Conservation (phyloP, 2,329 filamentous ascomycete genomes). For the Hortaea werneckii region DNA sequence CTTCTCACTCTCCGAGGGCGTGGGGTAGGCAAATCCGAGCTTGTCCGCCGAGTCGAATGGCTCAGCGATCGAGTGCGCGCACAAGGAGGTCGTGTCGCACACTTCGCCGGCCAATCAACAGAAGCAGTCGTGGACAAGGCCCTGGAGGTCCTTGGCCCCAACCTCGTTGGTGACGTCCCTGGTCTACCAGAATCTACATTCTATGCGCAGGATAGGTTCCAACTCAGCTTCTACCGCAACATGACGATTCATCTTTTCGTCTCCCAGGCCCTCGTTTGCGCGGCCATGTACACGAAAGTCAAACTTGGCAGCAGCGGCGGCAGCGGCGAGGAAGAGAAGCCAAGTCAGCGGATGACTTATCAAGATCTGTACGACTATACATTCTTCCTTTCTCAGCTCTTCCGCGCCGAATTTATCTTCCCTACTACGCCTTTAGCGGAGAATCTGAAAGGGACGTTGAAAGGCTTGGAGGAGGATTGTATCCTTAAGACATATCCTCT, state of each 20-base stretch:
- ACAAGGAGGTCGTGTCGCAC: slow-evolving; percentile 85
- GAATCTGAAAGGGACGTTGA: slow-evolving; percentile 73
- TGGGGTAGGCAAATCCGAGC: slow-evolving; percentile 77
- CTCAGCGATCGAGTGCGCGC: slow-evolving; percentile 68
- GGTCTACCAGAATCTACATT: slow-evolving; percentile 84
- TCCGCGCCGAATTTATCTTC: slow-evolving; percentile 96
- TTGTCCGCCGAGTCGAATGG: slow-evolving; percentile 84
- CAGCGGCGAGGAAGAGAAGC: slow-evolving; percentile 54
- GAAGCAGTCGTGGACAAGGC: slow-evolving; percentile 78
- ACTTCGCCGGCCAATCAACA: slow-evolving; percentile 75
- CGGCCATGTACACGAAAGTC: slow-evolving; percentile 79
- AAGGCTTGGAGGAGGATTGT: slow-evolving; percentile 65
- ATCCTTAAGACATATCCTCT: slow-evolving; percentile 44
- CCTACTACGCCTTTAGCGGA: slow-evolving; percentile 69
- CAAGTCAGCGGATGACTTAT: slow-evolving; percentile 56
- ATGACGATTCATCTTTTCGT: slow-evolving; percentile 99
- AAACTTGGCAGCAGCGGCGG: slow-evolving; percentile 53
- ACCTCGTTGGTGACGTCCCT: slow-evolving; percentile 70
- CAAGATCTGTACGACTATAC: slow-evolving; percentile 67
- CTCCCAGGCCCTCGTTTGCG: slow-evolving; percentile 80
- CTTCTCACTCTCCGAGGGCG: slow-evolving; percentile 82
- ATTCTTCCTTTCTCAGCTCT: slow-evolving; percentile 81
- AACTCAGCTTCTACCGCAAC: slow-evolving; percentile 95
- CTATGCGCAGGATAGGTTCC: slow-evolving; percentile 87
- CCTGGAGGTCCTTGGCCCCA: slow-evolving; percentile 80